Evolutionary conservation across 75 land plant species (phyloP), one percentile per base, ranked within the genome.

Genomic region (Sequoiadendron giganteum): DNA sequence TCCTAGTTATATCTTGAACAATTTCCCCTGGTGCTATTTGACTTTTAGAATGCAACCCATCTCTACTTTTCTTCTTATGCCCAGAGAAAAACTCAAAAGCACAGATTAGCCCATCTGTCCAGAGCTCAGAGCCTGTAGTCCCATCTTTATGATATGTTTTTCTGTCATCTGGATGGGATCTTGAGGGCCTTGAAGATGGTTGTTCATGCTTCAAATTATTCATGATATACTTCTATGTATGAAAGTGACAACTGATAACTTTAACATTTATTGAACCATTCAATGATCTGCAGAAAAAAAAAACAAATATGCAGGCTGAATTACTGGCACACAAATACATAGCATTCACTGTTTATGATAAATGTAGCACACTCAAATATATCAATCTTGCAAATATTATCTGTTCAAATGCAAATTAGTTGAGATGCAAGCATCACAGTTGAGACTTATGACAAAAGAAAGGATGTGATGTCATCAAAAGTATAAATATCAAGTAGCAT

Each of bases 51-150:
- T 32, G 2, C 43, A 65, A 84, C 86, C 84, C 93, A 80, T 85
- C 21, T 39, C 45, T 25, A 76, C 6, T 14, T 34, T 87, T 18
- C 58, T 70, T 91, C 88, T 86, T 91, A 30, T 18, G 73, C 11
- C 92, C 92, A 75, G 91, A 89, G 52, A 94, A 86, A 87, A 87
- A 94, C 88, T 97, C 97, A 88, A 95, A 97, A 84, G 97, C 97
- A 88, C 97, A 97, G 52, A 97, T 87, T 70, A 97, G 95, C 43
- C 99, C 99, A 92, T 96, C 95, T 40, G 89, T 93, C 99, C 97
- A 97, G 49, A 97, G 96, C 68, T 92, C 92, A 88, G 68, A 85
- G 21, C 55, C 73, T 7, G 92, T 88, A n/a, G 82, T 43, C 42
- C 13, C 87, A 79, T 94, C 92, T 65, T 80, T 95, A 45, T 43